Conservation (phyloP, 345 rosid genomes). For the Toxicodendron radicans region DNA sequence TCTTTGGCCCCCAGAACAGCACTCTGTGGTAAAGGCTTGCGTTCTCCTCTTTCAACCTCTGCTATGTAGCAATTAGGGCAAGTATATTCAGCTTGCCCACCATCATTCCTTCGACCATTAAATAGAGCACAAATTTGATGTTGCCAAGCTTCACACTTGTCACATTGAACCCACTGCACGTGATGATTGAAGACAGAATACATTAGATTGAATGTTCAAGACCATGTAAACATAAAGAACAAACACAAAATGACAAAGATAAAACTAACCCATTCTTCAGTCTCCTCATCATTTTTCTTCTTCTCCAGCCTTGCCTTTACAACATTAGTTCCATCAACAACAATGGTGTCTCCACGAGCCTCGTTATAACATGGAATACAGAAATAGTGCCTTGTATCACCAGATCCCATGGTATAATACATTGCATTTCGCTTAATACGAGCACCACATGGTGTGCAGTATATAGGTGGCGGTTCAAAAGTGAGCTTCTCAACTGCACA, state of each 20-base stretch:
- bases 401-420: slow-evolving; percentile 88
- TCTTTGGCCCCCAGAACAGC: slow-evolving; percentile 99
- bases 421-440: slow-evolving; percentile 98
- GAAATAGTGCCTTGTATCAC: slow-evolving; percentile 87
- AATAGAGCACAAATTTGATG: slow-evolving; percentile 98
- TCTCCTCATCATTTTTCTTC: slow-evolving; percentile 98
- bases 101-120: slow-evolving; percentile 98
- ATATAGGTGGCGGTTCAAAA: slow-evolving; percentile 97
- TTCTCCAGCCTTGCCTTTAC: slow-evolving; percentile 84
- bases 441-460: slow-evolving; percentile 93
- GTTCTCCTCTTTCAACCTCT: slow-evolving; percentile 90
- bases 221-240: slow-evolving; percentile 15
- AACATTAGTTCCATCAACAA: slow-evolving; percentile 67
- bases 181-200: slow-evolving; percentile 24
- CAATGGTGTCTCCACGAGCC: slow-evolving; percentile 81
- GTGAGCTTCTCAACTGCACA: slow-evolving; percentile 99
- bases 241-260: slow-evolving; percentile 6
- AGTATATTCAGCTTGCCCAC: slow-evolving; percentile 99
- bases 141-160: slow-evolving; percentile 99
- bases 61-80: slow-evolving; percentile 93
- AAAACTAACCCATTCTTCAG: slow-evolving; percentile 92
- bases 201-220: slow-evolving; percentile 20
- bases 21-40: slow-evolving; percentile 92
- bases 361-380: slow-evolving; percentile 97
- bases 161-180: slow-evolving; percentile 99